Base-by-base conservation (phyloP, 176 grass and related monocot species). In the Avena atlantica region DNA sequence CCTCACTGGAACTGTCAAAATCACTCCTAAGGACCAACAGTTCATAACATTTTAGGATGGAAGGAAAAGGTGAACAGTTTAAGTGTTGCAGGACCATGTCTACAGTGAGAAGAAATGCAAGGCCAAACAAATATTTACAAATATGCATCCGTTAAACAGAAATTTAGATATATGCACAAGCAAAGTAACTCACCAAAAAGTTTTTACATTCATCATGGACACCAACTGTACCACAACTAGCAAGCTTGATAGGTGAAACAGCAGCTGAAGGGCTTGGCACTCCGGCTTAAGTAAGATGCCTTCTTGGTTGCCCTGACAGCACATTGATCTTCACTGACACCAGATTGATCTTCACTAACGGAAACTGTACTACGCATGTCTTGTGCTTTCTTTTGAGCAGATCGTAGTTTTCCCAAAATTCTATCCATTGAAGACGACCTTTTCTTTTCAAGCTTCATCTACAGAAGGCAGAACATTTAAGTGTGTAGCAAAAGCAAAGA, bases 401-500 rank as follows among this genome's bases (percentile, higher is more conserved):
- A 87, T 13, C 91, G 73, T 40, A 99, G 94, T 84, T 91, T 96
- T 48, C 78, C 89, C 72, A 99, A 66, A 83, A 99, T 99, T 88
- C 76, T 99, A 73, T 99, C 94, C 94, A 99, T 99, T 17, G 97
- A 95, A 8, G 87, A 92, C 23, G 92, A 96, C 61, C 94, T 93
- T 85, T 89, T 99, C 85, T 94, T 99, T 90, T 97, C 94, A 78
- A 99, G 92, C 78, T 97, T 99, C 94, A 99, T 95, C 97, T 99
- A 70, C 16, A 82, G 13, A 71, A 11, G 14, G 12, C 12, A 78
- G 8, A 65, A 78, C 0, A 64, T 65, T 56, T 64, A 84, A 80
- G 61, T 6, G 24, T 48, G 57, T 29, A 76, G 36, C 31, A 75
- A 48, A 37, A 12, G 12, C 61, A 49, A 17, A 64, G 11, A 70